Evolutionary conservation across 352 stramenopile genomes (phyloP).

Genomic region (Phytophthora lateralis): DNA sequence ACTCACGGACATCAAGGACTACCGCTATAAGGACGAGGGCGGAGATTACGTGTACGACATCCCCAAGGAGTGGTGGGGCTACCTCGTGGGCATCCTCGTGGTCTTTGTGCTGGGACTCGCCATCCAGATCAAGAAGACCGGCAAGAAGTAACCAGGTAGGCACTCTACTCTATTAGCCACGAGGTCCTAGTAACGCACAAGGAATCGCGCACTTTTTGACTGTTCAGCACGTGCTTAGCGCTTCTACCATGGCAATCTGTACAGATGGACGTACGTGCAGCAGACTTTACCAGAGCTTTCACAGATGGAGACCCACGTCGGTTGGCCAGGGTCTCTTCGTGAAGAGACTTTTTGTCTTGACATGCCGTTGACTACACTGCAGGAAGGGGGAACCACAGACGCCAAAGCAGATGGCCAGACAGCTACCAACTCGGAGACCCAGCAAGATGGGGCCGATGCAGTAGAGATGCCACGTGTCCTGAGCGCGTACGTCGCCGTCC

Average conservation of each 20-base stretch:
- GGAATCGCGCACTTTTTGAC: constrained; percentile 15
- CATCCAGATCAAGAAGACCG: constrained; percentile 66
- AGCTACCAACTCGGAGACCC: neutral
- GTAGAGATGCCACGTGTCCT: constrained; percentile 11
- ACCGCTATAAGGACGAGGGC: constrained; percentile 37
- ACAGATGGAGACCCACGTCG: constrained; percentile 4
- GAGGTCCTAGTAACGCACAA: constrained; percentile 3
- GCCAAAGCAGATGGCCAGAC: constrained; percentile 18
- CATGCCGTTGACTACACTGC: neutral
- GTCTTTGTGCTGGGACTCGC: constrained; percentile 49
- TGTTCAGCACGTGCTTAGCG: constrained; percentile 1
- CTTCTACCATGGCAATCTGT: constrained; percentile 2
- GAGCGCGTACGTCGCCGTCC: constrained; percentile 15
- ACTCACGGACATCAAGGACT: constrained; percentile 42
- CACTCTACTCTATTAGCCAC: constrained; percentile 12
- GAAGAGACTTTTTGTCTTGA: neutral
- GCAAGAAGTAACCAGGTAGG: constrained; percentile 32
- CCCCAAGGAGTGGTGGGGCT: constrained; percentile 59
- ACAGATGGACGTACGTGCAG: constrained; percentile 4
- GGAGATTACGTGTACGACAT: constrained; percentile 53
- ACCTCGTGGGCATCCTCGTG: constrained; percentile 48
- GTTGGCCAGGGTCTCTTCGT: constrained; percentile 12
- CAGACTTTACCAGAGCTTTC: neutral
- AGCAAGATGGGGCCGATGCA: constrained; percentile 3
- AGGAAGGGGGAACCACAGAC: neutral